Percentiles rank a stretch among this genome's conserved stretches.
phyloP scores from a whole-genome alignment of 2,329 filamentous ascomycete genomes.

The Diplocarpon rosae region DNA sequence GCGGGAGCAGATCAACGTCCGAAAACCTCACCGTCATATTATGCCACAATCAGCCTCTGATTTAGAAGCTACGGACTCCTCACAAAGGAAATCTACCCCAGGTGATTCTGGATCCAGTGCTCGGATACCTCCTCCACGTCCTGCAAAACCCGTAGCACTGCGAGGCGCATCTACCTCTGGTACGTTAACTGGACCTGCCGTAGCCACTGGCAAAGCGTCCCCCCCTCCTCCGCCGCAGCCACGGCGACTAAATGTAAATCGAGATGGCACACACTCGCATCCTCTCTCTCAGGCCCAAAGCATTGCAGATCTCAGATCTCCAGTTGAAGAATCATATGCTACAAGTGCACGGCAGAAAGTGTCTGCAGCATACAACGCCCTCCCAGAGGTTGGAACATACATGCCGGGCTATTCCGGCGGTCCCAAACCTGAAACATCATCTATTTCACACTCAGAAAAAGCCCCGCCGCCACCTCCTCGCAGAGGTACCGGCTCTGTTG shows the following conservation, averaged over 20 bases:
- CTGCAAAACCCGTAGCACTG: slow-evolving; percentile 45
- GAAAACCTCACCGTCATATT: slow-evolving; percentile 26
- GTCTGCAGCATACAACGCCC: slow-evolving; percentile 24
- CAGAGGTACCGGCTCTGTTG: slow-evolving; percentile 7
- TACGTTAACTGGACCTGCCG: slow-evolving; percentile 26
- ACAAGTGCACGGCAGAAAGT: slow-evolving; percentile 23
- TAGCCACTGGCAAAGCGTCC: slow-evolving; percentile 31
- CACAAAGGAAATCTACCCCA: slow-evolving; percentile 21
- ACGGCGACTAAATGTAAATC: slow-evolving; percentile 12
- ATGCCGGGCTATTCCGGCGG: slow-evolving; percentile 16
- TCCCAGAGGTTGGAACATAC: slow-evolving; percentile 25
- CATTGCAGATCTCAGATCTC: slow-evolving; percentile 15
- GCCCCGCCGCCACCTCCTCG: slow-evolving; percentile 18
- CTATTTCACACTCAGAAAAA: slow-evolving; percentile 8
- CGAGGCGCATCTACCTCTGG: slow-evolving; percentile 30
- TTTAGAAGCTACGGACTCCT: slow-evolving; percentile 22
- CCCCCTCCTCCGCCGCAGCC: slow-evolving; percentile 26
- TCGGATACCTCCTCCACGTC: slow-evolving; percentile 40
- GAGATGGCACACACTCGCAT: slow-evolving; percentile 11
- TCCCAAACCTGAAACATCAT: slow-evolving; percentile 4
- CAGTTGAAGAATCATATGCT: slow-evolving; percentile 21
- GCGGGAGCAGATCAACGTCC: slow-evolving; percentile 30
- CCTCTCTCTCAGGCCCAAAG: slow-evolving; percentile 22
- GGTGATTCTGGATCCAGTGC: slow-evolving; percentile 5
- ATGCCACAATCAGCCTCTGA: slow-evolving; percentile 22